A percentile compares a stretch with the other conserved stretches of the same genome.
Conservation (phyloP, 73 alveolate species). For the Urostyla sp. region DNA sequence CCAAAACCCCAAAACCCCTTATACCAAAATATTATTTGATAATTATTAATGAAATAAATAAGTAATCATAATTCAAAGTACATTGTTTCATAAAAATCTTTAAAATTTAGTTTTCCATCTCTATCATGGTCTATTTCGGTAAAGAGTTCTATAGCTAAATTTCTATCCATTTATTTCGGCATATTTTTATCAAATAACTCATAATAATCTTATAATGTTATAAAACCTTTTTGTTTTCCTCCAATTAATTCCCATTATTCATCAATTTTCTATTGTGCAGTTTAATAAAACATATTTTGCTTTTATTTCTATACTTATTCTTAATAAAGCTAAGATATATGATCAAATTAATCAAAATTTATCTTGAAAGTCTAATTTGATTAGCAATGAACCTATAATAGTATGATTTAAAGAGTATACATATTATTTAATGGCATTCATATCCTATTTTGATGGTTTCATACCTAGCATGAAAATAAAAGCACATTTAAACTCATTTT, state of each 20-base stretch:
- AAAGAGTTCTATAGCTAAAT: constrained; percentile 43
- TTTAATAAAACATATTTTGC: too few relatives aligned
- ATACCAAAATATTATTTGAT: too few relatives aligned
- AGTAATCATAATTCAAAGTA: constrained; percentile 53
- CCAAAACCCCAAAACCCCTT: constrained; percentile 1
- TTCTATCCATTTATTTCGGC: constrained; percentile 44
- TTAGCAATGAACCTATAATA: too few relatives aligned
- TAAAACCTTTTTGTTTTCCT: constrained; percentile 28
- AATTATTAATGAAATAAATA: too few relatives aligned
- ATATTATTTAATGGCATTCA: constrained; percentile 6
- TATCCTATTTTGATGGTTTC: constrained; percentile 49
- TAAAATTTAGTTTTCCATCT: constrained; percentile 50
- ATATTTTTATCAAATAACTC: constrained; percentile 16
- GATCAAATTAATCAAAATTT: not conserved
- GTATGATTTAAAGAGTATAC: too few relatives aligned
- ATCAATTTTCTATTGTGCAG: constrained; percentile 34
- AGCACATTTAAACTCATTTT: constrained; percentile 50
- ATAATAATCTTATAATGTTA: constrained; percentile 15
- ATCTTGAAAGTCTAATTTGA: not conserved
- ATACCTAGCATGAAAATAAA: constrained; percentile 30
- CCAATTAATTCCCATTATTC: constrained; percentile 27
- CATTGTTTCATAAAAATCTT: constrained; percentile 52
- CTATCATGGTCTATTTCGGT: constrained; percentile 34
- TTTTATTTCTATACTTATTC: constrained; percentile 1
- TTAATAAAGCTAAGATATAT: constrained; percentile 1